Percentiles rank a stretch among this genome's conserved stretches.
Conservation (phyloP, 805 yeast species). For the Blastobotrys terrestris region DNA sequence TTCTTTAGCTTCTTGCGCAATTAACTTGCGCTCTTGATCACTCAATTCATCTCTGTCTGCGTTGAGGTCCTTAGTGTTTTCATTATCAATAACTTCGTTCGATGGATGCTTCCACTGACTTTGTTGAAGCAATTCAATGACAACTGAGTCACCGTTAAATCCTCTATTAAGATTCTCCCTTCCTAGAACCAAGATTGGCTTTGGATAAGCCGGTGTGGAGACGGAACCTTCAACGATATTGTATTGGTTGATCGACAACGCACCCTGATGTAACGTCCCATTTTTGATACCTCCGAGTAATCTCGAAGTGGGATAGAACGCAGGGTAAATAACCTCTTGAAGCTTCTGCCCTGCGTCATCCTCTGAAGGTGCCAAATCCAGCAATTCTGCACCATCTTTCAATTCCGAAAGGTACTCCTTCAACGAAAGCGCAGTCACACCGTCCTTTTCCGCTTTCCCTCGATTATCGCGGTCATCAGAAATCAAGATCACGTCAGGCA, state of each 20-base stretch:
- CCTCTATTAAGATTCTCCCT: constrained; percentile 82
- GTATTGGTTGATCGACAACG: constrained; percentile 71
- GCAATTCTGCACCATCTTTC: constrained; percentile 66
- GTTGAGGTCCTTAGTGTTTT: constrained; percentile 47
- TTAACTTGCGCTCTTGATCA: constrained; percentile 62
- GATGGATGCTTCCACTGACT: constrained; percentile 86
- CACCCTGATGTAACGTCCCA: constrained; percentile 84
- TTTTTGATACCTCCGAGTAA: constrained; percentile 85
- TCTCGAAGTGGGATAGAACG: constrained; percentile 73
- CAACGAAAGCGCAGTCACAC: constrained; percentile 50
- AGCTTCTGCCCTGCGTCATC: constrained; percentile 24
- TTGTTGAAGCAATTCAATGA: constrained; percentile 82
- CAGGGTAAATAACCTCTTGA: constrained; percentile 60
- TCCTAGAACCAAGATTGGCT: constrained; percentile 78
- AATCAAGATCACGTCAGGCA: constrained; percentile 35
- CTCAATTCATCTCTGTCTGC: constrained; percentile 46
- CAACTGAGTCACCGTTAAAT: constrained; percentile 86
- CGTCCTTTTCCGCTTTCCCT: constrained; percentile 48
- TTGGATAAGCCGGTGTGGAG: constrained; percentile 61
- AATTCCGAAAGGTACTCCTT: constrained; percentile 64
- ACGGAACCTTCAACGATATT: constrained; percentile 86
- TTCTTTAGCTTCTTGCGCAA: constrained; percentile 70
- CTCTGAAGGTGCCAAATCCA: constrained; percentile 65
- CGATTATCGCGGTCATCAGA: constrained; percentile 75
- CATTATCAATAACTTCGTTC: constrained; percentile 68